Conservation (phyloP, 352 stramenopile species). For the Phytopythium mirpurense region DNA sequence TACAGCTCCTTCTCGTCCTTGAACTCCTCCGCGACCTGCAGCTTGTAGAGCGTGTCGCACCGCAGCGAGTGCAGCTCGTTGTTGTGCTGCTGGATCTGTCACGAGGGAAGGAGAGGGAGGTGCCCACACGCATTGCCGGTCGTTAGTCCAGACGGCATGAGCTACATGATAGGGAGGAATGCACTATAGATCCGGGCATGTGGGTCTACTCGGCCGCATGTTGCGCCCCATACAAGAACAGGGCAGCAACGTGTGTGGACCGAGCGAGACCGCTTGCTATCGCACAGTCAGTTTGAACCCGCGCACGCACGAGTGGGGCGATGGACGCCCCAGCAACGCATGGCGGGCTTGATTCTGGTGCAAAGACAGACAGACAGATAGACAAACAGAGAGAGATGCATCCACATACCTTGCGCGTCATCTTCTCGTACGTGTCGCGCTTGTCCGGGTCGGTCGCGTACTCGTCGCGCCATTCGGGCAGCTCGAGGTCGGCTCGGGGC, state of each 20-base stretch:
- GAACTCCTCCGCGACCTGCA: conserved; percentile 95
- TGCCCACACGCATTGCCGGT: no score
- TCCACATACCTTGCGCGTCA: conserved; percentile 62
- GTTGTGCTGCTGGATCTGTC: conserved; percentile 75
- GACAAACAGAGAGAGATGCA: conserved; percentile 8
- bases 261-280: conserved; percentile 47
- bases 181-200: background rate
- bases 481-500: conserved; percentile 49
- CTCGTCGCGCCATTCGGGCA: conserved; percentile 60
- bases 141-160: no score
- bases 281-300: conserved; percentile 84
- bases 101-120: no score
- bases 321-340: conserved; percentile 16
- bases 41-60: conserved; percentile 94
- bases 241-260: background rate
- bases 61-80: conserved; percentile 92
- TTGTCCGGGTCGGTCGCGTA: conserved; percentile 62
- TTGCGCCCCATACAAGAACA: background rate
- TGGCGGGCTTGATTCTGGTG: conserved; percentile 85
- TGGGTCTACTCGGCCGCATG: background rate
- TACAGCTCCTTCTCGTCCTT: conserved; percentile 96
- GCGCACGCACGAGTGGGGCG: conserved; percentile 18
- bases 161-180: background rate
- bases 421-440: conserved; percentile 56
- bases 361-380: conserved; percentile 7